A percentile compares a stretch with the other conserved stretches of the same genome.
Conservation (phyloP, 345 rosid genomes). For the Euphorbia peplus region DNA sequence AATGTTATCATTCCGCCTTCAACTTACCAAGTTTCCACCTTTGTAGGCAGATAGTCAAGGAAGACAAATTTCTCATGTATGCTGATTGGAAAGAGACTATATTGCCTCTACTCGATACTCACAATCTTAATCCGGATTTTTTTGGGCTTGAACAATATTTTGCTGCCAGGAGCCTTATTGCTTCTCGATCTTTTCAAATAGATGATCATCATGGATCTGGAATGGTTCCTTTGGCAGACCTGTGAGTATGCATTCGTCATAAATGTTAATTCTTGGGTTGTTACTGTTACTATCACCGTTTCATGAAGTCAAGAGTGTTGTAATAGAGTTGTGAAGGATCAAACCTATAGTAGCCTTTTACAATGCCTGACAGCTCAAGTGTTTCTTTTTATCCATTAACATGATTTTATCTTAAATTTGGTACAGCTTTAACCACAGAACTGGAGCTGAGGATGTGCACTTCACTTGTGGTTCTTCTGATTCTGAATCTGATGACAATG, state of each 20-base stretch:
- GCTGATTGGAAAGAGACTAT: slow-evolving; percentile 80
- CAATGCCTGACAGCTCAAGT: neutral
- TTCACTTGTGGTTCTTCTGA: slow-evolving; percentile 50
- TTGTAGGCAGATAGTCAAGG: slow-evolving; percentile 70
- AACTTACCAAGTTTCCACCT: neutral
- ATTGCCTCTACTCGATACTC: slow-evolving; percentile 47
- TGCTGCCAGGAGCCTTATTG: slow-evolving; percentile 63
- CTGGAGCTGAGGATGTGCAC: slow-evolving; percentile 86
- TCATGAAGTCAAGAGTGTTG: neutral
- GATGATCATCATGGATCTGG: slow-evolving; percentile 80
- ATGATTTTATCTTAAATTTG: neutral
- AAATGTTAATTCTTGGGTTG: neutral
- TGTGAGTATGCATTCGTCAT: slow-evolving; percentile 43
- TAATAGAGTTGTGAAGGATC: neutral
- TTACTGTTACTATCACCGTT: neutral
- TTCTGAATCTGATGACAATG: slow-evolving; percentile 47
- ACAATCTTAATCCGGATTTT: slow-evolving; percentile 24
- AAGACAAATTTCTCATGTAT: slow-evolving; percentile 62
- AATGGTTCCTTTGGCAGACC: slow-evolving; percentile 93
- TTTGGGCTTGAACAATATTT: slow-evolving; percentile 66
- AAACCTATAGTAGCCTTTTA: neutral
- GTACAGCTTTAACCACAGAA: slow-evolving; percentile 86
- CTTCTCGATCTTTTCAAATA: slow-evolving; percentile 74
- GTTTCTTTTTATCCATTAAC: neutral
- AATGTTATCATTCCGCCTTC: too few relatives aligned